Conservation (phyloP, 257 asterid genomes). For the Plectranthus barbatus region DNA sequence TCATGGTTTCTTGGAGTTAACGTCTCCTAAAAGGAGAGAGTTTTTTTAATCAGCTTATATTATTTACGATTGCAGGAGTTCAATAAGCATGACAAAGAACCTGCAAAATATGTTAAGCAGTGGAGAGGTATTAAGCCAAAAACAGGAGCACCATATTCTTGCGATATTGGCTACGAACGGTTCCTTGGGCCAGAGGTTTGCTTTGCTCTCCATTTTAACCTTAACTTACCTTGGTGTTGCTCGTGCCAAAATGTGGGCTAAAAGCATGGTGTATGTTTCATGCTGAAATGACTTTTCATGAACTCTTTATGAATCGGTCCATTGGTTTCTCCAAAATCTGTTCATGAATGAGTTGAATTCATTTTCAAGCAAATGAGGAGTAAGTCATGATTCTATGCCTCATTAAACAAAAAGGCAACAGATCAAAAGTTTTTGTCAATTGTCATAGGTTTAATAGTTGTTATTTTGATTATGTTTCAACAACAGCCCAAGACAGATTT, state of each 20-base stretch:
- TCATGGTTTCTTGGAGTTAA: not conserved
- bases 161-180: constrained; percentile 95
- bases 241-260: not conserved
- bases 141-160: constrained; percentile 92
- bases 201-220: constrained; percentile 14
- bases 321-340: not conserved
- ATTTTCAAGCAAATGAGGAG: constrained; percentile 1
- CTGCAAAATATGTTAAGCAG: constrained; percentile 72
- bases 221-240: constrained; percentile 5
- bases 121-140: constrained; percentile 95
- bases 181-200: constrained; percentile 98
- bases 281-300: not conserved
- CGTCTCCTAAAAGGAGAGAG: not conserved
- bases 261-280: not conserved
- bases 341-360: not conserved
- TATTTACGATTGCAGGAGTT: constrained; percentile 61
- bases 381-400: not conserved
- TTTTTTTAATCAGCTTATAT: constrained; percentile 14
- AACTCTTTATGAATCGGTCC: not conserved
- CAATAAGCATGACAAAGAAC: constrained; percentile 92
- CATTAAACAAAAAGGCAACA: not conserved
- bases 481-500: too few relatives aligned
- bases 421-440: not conserved
- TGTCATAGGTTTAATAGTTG: not conserved
- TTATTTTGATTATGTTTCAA: not conserved